These are phyloP conservation scores for Panaeolus cyanescens DNA, from an alignment of 768 basidiomycete genomes.

Conservation along the genomic window DNA sequence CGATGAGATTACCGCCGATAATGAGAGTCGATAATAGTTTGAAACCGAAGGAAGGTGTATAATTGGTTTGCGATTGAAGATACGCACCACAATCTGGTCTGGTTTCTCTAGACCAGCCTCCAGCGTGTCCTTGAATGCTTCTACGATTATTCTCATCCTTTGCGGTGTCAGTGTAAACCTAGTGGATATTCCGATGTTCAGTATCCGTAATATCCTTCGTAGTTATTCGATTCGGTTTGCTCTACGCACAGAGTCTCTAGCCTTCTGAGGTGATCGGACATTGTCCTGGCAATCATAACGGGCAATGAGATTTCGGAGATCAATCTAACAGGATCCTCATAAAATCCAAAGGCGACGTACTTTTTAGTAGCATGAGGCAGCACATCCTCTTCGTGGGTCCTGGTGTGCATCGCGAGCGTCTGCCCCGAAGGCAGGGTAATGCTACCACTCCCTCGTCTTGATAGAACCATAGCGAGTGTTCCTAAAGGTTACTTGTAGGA, in stretches of 20 bases:
- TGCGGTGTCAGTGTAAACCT: slow-evolving; percentile 89
- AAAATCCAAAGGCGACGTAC: slow-evolving; percentile 40
- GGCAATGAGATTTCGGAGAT: slow-evolving; percentile 13
- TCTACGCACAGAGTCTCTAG: slow-evolving; percentile 79
- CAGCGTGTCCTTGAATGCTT: slow-evolving; percentile 91
- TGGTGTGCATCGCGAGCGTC: slow-evolving; percentile 83
- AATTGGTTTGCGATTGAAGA: not conserved
- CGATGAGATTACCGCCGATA: not conserved
- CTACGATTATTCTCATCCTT: slow-evolving; percentile 95
- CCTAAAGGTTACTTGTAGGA: slow-evolving; percentile 4
- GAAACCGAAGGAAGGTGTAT: not conserved
- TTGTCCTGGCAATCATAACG: slow-evolving; percentile 56
- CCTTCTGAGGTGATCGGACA: slow-evolving; percentile 92
- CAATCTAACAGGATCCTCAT: slow-evolving; percentile 2
- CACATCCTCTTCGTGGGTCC: slow-evolving; percentile 84
- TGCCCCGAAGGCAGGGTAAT: slow-evolving; percentile 73
- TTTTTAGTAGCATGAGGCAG: slow-evolving; percentile 95
- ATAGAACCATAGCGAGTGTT: slow-evolving; percentile 53
- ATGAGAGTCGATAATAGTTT: not conserved
- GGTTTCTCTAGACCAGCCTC: slow-evolving; percentile 83
- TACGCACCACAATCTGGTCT: slow-evolving; percentile 85
- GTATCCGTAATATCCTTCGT: not conserved
- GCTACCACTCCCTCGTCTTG: slow-evolving; percentile 79
- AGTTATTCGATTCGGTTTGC: not conserved
- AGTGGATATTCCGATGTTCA: slow-evolving; percentile 8